Conservation (phyloP, 2,329 filamentous ascomycete species). For the Achaetomium macrosporum region DNA sequence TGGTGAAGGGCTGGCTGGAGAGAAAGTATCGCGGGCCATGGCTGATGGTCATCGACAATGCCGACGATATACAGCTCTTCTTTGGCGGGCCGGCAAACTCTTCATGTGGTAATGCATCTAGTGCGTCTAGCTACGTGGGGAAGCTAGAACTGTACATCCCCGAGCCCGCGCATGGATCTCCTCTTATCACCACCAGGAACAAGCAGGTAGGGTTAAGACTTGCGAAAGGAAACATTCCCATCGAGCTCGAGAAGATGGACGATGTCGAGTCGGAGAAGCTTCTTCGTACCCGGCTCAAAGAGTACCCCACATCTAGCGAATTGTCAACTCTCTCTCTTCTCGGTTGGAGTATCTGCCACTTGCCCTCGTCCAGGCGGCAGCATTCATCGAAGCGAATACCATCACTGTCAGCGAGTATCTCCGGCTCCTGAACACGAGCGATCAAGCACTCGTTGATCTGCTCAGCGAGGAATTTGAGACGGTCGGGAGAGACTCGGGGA, state of each 20-base stretch:
- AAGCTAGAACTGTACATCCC: no score
- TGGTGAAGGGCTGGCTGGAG: no score
- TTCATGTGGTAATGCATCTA: no score
- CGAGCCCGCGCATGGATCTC: not conserved
- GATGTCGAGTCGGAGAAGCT: constrained; percentile 25
- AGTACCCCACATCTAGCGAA: not conserved
- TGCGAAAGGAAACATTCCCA: constrained; percentile 15
- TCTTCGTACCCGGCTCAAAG: no score
- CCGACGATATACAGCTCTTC: no score
- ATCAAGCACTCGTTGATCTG: constrained; percentile 19
- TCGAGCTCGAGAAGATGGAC: constrained; percentile 29
- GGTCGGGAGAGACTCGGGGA: constrained; percentile 26
- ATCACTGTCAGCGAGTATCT: constrained; percentile 27
- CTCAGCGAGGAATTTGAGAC: constrained; percentile 31
- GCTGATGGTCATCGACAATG: no score
- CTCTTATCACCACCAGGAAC: constrained; percentile 33
- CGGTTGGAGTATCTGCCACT: constrained; percentile 31
- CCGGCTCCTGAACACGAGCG: constrained; percentile 23
- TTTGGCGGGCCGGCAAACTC: no score
- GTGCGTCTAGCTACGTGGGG: no score
- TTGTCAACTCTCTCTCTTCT: constrained; percentile 22
- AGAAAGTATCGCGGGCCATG: no score
- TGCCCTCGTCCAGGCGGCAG: constrained; percentile 32
- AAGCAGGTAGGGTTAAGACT: constrained; percentile 28
- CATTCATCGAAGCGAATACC: constrained; percentile 30